Conservation (phyloP, 1,284 basidiomycete genomes). For the Ganoderma multipileum region DNA sequence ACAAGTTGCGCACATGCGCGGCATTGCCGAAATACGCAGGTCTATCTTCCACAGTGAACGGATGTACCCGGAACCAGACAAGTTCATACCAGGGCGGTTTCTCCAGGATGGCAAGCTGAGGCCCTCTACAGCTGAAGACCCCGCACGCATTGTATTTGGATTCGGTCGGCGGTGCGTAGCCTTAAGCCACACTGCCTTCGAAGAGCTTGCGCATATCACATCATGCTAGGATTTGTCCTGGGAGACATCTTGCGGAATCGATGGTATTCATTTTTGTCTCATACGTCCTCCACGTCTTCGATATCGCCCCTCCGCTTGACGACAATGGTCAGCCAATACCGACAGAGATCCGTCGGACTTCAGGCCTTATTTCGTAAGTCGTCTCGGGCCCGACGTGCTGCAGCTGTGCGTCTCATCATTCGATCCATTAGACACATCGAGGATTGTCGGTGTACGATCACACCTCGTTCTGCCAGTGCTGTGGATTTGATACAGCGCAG, state of each 20-base stretch:
- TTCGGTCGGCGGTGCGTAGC: slow-evolving; percentile 23
- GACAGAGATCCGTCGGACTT: background rate
- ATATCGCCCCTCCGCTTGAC: slow-evolving; percentile 16
- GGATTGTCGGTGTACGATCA: slow-evolving; percentile 12
- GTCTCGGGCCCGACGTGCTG: background rate
- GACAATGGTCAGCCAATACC: slow-evolving; percentile 13
- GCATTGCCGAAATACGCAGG: background rate
- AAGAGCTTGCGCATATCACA: background rate
- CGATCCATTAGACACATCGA: background rate
- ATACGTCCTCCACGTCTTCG: slow-evolving; percentile 24
- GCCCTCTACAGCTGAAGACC: slow-evolving; percentile 2
- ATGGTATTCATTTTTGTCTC: slow-evolving; percentile 24
- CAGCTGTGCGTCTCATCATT: background rate
- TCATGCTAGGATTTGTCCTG: slow-evolving; percentile 19
- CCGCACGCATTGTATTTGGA: slow-evolving; percentile 14
- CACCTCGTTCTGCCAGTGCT: slow-evolving; percentile 8
- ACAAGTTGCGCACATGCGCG: background rate
- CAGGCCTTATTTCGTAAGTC: slow-evolving; percentile 12
- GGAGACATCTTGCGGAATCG: slow-evolving; percentile 19
- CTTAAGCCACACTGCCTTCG: too few relatives aligned
- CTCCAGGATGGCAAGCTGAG: slow-evolving; percentile 18
- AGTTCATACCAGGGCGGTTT: slow-evolving; percentile 27
- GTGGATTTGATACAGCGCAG: slow-evolving; percentile 3
- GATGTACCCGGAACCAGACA: slow-evolving; percentile 17
- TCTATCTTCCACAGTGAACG: slow-evolving; percentile 16